Percentiles rank a stretch among this genome's conserved stretches.
Evolutionary conservation across 108 stramenopile genomes (phyloP).

Genomic region (Stephanodiscus triporus): DNA sequence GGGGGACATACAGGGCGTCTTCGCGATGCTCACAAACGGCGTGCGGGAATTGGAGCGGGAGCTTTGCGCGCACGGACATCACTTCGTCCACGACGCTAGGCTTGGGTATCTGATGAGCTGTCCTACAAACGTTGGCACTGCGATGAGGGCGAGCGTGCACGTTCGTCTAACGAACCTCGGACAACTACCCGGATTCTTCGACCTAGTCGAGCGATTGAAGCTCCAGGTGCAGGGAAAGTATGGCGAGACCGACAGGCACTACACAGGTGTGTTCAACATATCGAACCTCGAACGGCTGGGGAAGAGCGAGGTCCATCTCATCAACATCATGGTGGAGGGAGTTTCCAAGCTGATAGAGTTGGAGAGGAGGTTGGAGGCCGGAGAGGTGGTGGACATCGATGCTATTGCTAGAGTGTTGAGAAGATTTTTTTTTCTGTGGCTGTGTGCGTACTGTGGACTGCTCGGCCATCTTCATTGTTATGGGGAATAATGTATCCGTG

Average conservation of each 20-base stretch:
- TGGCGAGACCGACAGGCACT: conserved; percentile 47
- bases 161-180: conserved; percentile 80
- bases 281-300: conserved; percentile 89
- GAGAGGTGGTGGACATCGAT: conserved; percentile 65
- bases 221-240: conserved; percentile 63
- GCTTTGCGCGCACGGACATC: conserved; percentile 55
- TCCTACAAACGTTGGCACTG: conserved; percentile 90
- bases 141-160: conserved; percentile 83
- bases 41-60: conserved; percentile 63
- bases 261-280: conserved; percentile 83
- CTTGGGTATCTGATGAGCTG: conserved; percentile 82
- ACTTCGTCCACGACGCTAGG: conserved; percentile 58
- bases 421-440: too few relatives aligned
- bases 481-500: too few relatives aligned
- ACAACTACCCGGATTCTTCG: conserved; percentile 64
- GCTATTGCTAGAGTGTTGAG: conserved; percentile 26
- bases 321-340: conserved; percentile 92
- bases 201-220: conserved; percentile 58
- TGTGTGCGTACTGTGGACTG: too few relatives aligned
- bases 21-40: conserved; percentile 65
- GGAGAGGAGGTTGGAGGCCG: conserved; percentile 73
- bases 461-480: too few relatives aligned
- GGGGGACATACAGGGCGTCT: conserved; percentile 89
- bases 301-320: conserved; percentile 88
- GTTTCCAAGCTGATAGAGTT: conserved; percentile 83